These are phyloP conservation scores for Euphrasia confusa DNA, from an alignment of 257 asterid species.

Conservation along the genomic window DNA sequence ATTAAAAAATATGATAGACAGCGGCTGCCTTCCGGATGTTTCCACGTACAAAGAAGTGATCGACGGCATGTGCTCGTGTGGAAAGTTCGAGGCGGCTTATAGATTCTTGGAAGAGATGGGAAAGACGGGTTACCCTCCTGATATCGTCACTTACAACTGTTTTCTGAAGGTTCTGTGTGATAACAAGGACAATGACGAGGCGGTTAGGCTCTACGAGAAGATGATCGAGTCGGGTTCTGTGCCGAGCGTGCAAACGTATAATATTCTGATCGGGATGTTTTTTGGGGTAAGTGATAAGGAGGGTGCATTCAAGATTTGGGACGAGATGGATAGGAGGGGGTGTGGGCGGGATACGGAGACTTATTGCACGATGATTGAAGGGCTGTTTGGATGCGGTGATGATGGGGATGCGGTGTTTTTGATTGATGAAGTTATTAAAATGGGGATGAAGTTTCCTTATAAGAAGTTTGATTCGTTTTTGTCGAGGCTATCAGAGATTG, in stretches of 20 bases:
- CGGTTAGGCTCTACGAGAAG: slow-evolving; percentile 46
- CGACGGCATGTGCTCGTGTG: slow-evolving; percentile 67
- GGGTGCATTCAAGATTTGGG: slow-evolving; percentile 82
- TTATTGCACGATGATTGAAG: slow-evolving; percentile 81
- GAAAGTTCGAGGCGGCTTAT: slow-evolving; percentile 74
- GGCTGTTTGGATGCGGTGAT: slow-evolving; percentile 58
- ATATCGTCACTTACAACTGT: slow-evolving; percentile 84
- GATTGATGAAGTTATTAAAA: slow-evolving; percentile 56
- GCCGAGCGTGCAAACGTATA: slow-evolving; percentile 88
- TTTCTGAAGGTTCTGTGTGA: slow-evolving; percentile 84
- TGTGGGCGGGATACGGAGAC: slow-evolving; percentile 72
- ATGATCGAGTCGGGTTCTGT: slow-evolving; percentile 61
- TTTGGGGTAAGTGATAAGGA: slow-evolving; percentile 50
- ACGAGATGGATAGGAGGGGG: slow-evolving; percentile 64
- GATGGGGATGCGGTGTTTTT: slow-evolving; percentile 56
- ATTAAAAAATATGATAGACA: slow-evolving; percentile 59
- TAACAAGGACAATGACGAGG: slow-evolving; percentile 55
- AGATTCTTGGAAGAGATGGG: slow-evolving; percentile 82
- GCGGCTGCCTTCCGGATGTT: slow-evolving; percentile 93
- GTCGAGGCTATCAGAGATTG: slow-evolving; percentile 61
- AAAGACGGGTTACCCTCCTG: slow-evolving; percentile 77
- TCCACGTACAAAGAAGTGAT: slow-evolving; percentile 77
- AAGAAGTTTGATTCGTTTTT: slow-evolving; percentile 59
- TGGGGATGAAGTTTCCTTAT: slow-evolving; percentile 72
- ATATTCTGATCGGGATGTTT: slow-evolving; percentile 71